Conservation (phyloP, 1,139 yeast genomes). For the Wickerhamomyces sp. region DNA sequence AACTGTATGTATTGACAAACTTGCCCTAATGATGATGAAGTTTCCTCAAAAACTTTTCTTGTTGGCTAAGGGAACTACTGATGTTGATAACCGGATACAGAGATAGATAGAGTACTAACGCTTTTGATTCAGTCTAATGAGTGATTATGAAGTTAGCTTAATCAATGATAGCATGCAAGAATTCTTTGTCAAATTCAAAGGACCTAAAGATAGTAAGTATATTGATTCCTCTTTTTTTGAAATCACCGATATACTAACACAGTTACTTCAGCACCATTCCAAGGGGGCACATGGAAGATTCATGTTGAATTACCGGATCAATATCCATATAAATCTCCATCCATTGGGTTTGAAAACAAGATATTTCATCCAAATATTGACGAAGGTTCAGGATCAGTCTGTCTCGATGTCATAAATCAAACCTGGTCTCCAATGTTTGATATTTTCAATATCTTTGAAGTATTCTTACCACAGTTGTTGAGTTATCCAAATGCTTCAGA, state of each 20-base stretch:
- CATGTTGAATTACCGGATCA: slow-evolving; percentile 94
- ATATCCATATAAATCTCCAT: slow-evolving; percentile 93
- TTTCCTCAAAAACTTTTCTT: too few relatives aligned
- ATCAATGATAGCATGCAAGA: slow-evolving; percentile 90
- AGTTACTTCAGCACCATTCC: slow-evolving; percentile 59
- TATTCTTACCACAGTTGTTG: slow-evolving; percentile 86
- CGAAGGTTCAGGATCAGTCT: slow-evolving; percentile 86
- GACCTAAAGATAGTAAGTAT: slow-evolving; percentile 68
- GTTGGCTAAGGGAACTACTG: too few relatives aligned
- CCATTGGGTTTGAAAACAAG: slow-evolving; percentile 88
- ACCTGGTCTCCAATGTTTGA: slow-evolving; percentile 99
- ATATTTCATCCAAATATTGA: slow-evolving; percentile 94
- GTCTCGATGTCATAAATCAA: slow-evolving; percentile 94
- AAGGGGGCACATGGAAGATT: slow-evolving; percentile 86
- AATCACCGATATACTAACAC: not conserved
- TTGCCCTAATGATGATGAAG: too few relatives aligned
- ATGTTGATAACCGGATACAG: too few relatives aligned
- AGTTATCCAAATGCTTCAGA: slow-evolving; percentile 94
- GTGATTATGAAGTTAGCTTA: slow-evolving; percentile 85
- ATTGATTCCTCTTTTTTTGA: not conserved
- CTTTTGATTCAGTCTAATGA: slow-evolving; percentile 53
- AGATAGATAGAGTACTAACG: too few relatives aligned
- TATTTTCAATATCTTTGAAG: slow-evolving; percentile 82
- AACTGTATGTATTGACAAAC: slow-evolving; percentile 45
- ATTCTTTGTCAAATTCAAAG: slow-evolving; percentile 78